These are phyloP conservation scores for Trichomonas vaginalis DNA, from an alignment of 208 protist genomes.

Conservation along the genomic window DNA sequence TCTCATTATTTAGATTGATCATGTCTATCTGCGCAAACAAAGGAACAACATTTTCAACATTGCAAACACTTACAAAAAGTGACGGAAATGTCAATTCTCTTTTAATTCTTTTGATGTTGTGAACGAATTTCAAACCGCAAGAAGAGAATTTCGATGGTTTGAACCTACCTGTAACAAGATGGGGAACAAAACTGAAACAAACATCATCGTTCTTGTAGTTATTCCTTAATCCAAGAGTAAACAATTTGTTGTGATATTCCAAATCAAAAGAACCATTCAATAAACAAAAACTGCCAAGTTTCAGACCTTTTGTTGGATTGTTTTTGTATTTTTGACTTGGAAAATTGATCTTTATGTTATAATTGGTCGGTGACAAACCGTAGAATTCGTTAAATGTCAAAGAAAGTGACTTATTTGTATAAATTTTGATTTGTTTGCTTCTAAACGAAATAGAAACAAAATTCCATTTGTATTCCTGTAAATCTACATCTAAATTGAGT, in stretches of 20 bases:
- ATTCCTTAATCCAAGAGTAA: not conserved
- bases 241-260: not conserved
- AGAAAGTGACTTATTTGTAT: not conserved
- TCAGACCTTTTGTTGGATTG: not conserved
- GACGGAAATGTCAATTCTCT: not conserved
- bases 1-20: not conserved
- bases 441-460: not conserved
- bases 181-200: not conserved
- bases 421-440: not conserved
- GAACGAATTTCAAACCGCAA: not conserved
- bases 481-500: not conserved
- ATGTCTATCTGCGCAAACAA: not conserved
- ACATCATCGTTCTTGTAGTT: not conserved
- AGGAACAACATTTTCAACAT: not conserved
- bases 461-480: not conserved
- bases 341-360: not conserved
- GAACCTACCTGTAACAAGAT: not conserved
- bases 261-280: not conserved
- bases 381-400: not conserved
- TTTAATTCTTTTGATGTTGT: not conserved
- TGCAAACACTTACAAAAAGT: not conserved
- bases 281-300: not conserved
- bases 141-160: not conserved
- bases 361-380: not conserved
- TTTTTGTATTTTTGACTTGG: not conserved